Evolutionary conservation across 345 rosid genomes (phyloP).

Genomic region (Reutealis trisperma): DNA sequence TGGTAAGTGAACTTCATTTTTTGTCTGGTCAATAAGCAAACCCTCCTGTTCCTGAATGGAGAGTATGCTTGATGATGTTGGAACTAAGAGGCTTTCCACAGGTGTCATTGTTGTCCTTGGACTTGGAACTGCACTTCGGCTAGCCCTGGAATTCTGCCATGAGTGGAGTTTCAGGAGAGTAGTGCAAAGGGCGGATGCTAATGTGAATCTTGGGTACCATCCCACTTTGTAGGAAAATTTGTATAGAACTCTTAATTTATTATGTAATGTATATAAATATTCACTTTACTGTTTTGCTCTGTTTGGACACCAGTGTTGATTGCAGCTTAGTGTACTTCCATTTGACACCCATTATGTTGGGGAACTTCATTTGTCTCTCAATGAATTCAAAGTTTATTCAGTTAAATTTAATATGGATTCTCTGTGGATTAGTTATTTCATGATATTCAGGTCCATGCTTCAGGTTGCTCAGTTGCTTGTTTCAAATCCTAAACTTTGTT

Average conservation of each 20-base stretch:
- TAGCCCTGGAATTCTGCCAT: conserved; percentile 76
- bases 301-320: conserved; percentile 10
- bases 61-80: conserved; percentile 16
- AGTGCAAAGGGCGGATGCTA: conserved; percentile 64
- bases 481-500: no score
- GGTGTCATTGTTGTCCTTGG: conserved; percentile 96
- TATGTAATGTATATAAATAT: conserved; percentile 18
- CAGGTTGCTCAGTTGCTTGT: not conserved
- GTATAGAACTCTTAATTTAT: conserved; percentile 28
- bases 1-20: conserved; percentile 37
- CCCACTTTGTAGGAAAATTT: conserved; percentile 58
- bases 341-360: not conserved
- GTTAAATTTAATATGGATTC: not conserved
- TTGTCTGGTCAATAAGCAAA: not conserved
- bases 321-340: conserved; percentile 10
- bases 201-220: conserved; percentile 53
- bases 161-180: conserved; percentile 85
- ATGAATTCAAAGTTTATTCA: not conserved
- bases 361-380: not conserved
- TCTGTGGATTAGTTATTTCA: not conserved
- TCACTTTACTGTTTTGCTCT: conserved; percentile 12
- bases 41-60: not conserved
- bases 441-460: not conserved
- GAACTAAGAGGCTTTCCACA: conserved; percentile 23
- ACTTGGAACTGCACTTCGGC: conserved; percentile 80